Evolutionary conservation across 1,284 basidiomycete species (phyloP).

Genomic region (Rhodotorula sp.): DNA sequence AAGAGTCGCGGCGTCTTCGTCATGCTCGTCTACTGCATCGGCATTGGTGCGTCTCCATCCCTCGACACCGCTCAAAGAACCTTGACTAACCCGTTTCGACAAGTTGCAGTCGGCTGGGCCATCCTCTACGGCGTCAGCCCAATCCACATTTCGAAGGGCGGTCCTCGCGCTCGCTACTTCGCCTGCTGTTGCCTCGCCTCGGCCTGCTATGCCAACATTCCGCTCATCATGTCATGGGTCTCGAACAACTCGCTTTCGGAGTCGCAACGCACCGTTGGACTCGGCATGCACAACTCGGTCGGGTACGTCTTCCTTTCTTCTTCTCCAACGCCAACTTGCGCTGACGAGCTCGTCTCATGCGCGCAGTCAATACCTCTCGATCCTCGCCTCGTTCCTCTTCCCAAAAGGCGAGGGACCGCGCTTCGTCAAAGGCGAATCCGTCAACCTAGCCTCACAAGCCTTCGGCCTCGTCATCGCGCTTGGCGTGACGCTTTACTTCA

Average conservation of each 20-base stretch:
- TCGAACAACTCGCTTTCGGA: background rate
- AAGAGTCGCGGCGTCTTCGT: conserved; percentile 63
- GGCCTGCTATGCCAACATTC: background rate
- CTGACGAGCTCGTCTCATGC: background rate
- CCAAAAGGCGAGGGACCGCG: conserved; percentile 49
- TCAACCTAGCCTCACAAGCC: conserved; percentile 52
- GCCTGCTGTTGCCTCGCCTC: conserved; percentile 25
- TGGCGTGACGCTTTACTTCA: conserved; percentile 49
- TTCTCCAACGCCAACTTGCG: background rate
- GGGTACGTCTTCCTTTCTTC: background rate
- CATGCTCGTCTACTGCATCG: conserved; percentile 49
- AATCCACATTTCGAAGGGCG: conserved; percentile 36
- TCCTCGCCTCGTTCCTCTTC: conserved; percentile 53
- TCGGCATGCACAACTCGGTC: conserved; percentile 52
- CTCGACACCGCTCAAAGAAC: too few relatives aligned
- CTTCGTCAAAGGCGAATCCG: conserved; percentile 50
- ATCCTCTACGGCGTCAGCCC: conserved; percentile 49
- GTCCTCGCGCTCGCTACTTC: conserved; percentile 50
- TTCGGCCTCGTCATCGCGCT: conserved; percentile 49
- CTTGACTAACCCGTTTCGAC: too few relatives aligned
- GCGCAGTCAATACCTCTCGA: conserved; percentile 50
- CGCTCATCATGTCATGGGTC: background rate
- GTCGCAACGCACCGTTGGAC: conserved; percentile 6
- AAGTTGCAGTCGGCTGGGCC: conserved; percentile 47
- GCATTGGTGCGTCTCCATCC: conserved; percentile 35